Evolutionary conservation across 169 alveolate genomes (phyloP).

Genomic region (Plasmodium relictum): DNA sequence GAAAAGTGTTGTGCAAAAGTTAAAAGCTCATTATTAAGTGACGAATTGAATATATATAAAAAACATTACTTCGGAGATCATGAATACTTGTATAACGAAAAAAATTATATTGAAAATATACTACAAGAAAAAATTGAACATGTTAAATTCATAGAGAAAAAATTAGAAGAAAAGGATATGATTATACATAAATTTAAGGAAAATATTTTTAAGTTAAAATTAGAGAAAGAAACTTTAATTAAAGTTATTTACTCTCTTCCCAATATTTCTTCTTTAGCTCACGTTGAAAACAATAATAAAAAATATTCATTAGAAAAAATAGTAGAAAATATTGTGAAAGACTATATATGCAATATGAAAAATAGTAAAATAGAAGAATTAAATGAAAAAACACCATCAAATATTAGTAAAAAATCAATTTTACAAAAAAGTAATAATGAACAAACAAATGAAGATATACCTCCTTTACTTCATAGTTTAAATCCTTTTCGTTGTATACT

Average conservation of each 20-base stretch:
- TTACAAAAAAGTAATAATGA: not conserved
- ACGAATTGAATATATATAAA: constrained; percentile 6
- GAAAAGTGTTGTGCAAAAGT: constrained; percentile 19
- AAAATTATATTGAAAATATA: constrained; percentile 25
- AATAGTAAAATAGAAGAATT: not conserved
- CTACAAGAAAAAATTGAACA: constrained; percentile 22
- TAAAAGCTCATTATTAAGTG: constrained; percentile 7
- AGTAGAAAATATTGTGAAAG: constrained; percentile 21
- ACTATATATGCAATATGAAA: not conserved
- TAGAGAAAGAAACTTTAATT: constrained; percentile 52
- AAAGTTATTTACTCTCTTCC: constrained; percentile 25
- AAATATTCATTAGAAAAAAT: constrained; percentile 15
- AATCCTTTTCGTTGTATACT: constrained; percentile 2
- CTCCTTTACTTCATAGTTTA: not conserved
- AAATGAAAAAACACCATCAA: constrained; percentile 25
- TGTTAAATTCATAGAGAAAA: constrained; percentile 10
- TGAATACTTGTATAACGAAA: constrained; percentile 16
- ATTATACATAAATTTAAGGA: constrained; percentile 7
- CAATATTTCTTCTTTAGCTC: not conserved
- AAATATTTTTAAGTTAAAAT: not conserved
- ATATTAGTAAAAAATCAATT: constrained; percentile 9
- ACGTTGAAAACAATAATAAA: not conserved
- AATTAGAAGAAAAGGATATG: constrained; percentile 26
- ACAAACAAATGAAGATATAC: constrained; percentile 1
- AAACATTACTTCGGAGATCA: constrained; percentile 18